phyloP scores from a whole-genome alignment of 352 stramenopile genomes.

The Blastocystis sp. region DNA sequence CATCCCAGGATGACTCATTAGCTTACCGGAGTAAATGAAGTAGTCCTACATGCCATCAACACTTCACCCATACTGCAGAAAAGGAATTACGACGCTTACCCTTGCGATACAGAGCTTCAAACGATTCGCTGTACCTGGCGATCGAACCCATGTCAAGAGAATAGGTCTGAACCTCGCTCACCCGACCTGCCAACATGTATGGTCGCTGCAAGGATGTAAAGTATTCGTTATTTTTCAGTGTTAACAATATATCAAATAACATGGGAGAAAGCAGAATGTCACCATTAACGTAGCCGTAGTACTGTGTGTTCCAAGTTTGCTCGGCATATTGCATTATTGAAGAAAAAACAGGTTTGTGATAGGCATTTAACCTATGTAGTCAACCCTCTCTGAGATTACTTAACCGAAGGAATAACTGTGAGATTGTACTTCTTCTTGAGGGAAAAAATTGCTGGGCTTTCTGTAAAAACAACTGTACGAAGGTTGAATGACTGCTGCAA shows the following conservation, averaged over 20 bases:
- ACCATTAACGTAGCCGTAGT: slow-evolving; percentile 41
- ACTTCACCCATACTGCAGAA: neutral
- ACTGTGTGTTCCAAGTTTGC: neutral
- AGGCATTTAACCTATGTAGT: neutral
- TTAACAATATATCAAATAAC: neutral
- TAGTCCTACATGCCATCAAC: neutral
- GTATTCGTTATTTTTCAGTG: neutral
- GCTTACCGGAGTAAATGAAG: slow-evolving; percentile 9
- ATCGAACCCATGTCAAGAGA: neutral
- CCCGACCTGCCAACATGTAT: neutral
- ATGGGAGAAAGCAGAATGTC: slow-evolving; percentile 23
- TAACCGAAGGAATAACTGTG: neutral
- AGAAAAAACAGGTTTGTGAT: slow-evolving; percentile 17
- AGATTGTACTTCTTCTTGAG: neutral
- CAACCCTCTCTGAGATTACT: neutral
- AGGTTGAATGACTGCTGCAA: neutral
- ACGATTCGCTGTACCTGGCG: neutral
- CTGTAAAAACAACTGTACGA: slow-evolving; percentile 18
- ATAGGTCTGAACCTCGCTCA: neutral
- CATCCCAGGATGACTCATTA: neutral
- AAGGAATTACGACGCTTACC: neutral
- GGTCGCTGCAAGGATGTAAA: neutral
- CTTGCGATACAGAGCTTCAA: neutral
- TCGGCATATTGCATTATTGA: neutral
- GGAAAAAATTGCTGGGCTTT: neutral